A percentile compares a stretch with the other conserved stretches of the same genome.
Conservation (phyloP, 257 asterid species). For the Solanum microdontum region DNA sequence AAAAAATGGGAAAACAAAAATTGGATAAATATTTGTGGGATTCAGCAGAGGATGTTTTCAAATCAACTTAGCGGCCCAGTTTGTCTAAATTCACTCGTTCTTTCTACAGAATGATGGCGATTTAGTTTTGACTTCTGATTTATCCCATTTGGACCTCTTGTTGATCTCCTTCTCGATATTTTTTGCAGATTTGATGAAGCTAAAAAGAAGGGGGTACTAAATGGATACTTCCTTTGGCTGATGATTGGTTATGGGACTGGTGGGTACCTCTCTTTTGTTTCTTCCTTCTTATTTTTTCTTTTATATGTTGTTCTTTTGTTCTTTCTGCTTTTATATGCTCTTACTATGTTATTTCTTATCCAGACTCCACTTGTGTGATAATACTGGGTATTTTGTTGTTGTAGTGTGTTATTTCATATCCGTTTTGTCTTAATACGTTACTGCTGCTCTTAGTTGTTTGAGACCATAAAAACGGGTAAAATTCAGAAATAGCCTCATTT, state of each 20-base stretch:
- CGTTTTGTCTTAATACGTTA: neutral
- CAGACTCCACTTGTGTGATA: neutral
- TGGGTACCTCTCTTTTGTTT: slow-evolving; percentile 24
- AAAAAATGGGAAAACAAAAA: neutral
- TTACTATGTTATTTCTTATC: neutral
- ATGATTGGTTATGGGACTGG: slow-evolving; percentile 81
- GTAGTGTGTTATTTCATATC: neutral
- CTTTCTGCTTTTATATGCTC: neutral
- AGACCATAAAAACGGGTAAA: neutral
- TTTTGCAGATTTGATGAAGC: slow-evolving; percentile 83
- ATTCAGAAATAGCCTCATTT: neutral
- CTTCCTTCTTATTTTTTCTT: neutral
- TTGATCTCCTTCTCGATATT: neutral
- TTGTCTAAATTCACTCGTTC: neutral
- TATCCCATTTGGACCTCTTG: neutral
- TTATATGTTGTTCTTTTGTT: neutral
- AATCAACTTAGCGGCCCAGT: neutral
- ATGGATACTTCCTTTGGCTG: slow-evolving; percentile 88
- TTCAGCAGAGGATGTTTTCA: neutral
- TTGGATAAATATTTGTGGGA: neutral
- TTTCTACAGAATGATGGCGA: neutral
- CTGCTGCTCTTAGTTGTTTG: neutral
- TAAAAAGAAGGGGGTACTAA: slow-evolving; percentile 42
- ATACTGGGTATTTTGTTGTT: neutral
- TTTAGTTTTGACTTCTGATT: neutral